phyloP scores from a whole-genome alignment of 2,329 filamentous ascomycete genomes.

The Leptographium radiaticola region DNA sequence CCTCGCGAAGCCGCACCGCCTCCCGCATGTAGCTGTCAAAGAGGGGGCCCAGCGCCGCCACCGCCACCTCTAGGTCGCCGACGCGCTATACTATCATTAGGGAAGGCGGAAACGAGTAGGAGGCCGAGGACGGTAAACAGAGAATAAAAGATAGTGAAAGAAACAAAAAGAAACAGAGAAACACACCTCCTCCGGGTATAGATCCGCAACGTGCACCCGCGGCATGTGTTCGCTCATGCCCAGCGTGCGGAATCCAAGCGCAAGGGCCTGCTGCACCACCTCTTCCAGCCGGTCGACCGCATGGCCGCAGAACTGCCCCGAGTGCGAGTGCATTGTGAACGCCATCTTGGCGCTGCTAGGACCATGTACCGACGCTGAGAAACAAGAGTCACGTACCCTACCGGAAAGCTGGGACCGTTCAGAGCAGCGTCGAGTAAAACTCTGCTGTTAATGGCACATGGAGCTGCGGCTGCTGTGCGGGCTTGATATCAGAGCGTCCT shows the following conservation, averaged over 20 bases:
- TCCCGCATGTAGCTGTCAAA: slow-evolving; percentile 65
- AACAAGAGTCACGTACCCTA: no score
- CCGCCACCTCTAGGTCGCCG: slow-evolving; percentile 32
- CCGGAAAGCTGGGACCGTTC: no score
- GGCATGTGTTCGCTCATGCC: slow-evolving; percentile 95
- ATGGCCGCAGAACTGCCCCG: slow-evolving; percentile 93
- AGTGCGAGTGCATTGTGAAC: slow-evolving; percentile 96
- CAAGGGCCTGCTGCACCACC: slow-evolving; percentile 66
- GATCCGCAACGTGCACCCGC: slow-evolving; percentile 55
- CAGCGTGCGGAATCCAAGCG: slow-evolving; percentile 67
- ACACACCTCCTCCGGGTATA: slow-evolving; percentile 79
- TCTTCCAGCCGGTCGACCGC: slow-evolving; percentile 76
- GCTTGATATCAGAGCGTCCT: no score
- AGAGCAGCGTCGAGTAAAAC: no score
- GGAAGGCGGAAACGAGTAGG: no score
- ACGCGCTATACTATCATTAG: slow-evolving; percentile 25
- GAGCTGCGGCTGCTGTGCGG: no score
- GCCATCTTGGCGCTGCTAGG: slow-evolving; percentile 47
- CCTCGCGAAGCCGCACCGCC: slow-evolving; percentile 56
- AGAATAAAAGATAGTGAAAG: neutral
- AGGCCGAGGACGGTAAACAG: neutral
- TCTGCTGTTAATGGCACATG: no score
- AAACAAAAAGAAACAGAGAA: neutral
- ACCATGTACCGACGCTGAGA: neutral
- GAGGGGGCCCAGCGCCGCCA: slow-evolving; percentile 35